A percentile compares a stretch with the other conserved stretches of the same genome.
These are phyloP conservation scores for Zygotorulaspora danielsina DNA, from an alignment of 805 yeast species.

Conservation along the genomic window DNA sequence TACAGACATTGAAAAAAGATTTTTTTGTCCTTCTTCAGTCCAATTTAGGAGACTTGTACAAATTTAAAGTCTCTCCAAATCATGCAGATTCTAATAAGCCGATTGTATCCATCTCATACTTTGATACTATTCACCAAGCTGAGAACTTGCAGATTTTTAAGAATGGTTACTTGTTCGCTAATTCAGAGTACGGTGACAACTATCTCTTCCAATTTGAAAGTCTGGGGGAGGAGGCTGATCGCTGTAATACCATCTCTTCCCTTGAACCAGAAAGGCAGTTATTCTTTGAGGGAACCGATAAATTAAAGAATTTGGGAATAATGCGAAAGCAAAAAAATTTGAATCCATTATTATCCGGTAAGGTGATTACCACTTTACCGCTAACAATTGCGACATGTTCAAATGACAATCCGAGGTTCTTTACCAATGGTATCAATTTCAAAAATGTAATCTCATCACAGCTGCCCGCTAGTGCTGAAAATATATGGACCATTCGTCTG, in stretches of 20 bases:
- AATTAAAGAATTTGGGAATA: slow-evolving; percentile 53
- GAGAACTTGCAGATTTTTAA: slow-evolving; percentile 55
- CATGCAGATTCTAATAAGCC: slow-evolving; percentile 37
- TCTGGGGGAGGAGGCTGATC: slow-evolving; percentile 58
- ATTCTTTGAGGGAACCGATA: slow-evolving; percentile 31
- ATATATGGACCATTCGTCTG: slow-evolving; percentile 60
- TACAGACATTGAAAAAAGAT: slow-evolving; percentile 57
- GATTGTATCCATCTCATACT: slow-evolving; percentile 53
- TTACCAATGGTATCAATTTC: slow-evolving; percentile 55
- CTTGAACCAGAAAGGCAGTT: slow-evolving; percentile 33
- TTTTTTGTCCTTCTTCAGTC: slow-evolving; percentile 72
- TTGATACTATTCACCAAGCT: slow-evolving; percentile 69
- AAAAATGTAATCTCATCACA: slow-evolving; percentile 68
- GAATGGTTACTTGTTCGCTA: slow-evolving; percentile 72
- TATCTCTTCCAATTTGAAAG: slow-evolving; percentile 72
- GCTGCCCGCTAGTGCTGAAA: slow-evolving; percentile 60
- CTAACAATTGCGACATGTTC: slow-evolving; percentile 31
- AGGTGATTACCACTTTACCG: slow-evolving; percentile 31
- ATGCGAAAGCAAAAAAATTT: slow-evolving; percentile 44
- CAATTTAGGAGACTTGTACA: slow-evolving; percentile 69
- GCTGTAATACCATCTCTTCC: slow-evolving; percentile 26
- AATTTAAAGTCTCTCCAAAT: slow-evolving; percentile 50
- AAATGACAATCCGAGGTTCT: slow-evolving; percentile 39
- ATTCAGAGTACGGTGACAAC: slow-evolving; percentile 59
- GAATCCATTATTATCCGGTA: slow-evolving; percentile 51